Evolutionary conservation across 2,329 filamentous ascomycete species (phyloP), one percentile per base, ranked within the genome.

Genomic region (Helotiales sp.): DNA sequence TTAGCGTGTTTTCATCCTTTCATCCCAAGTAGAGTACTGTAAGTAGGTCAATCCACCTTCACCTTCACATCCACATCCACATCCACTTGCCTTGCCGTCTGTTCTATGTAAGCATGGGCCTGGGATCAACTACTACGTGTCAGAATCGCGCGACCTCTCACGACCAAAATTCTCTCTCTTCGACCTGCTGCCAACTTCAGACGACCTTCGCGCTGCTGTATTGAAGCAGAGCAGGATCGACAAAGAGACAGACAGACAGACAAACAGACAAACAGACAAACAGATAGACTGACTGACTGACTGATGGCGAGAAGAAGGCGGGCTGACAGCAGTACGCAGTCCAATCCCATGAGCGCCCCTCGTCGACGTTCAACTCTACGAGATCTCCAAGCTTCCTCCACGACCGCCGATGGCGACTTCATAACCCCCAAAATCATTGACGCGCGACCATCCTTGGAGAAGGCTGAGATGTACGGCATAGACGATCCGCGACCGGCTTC

Each of bases 401-500:
- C 80, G 68, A 75, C 78, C 73, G 71, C 77, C 66, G 79, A 80
- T 77, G 78, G 78, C 70, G 77, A 75, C 70, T 68, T 75, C 70
- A 77, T 76, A 73, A 80, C 75, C 68, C 83, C 79, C 17, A 84
- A 85, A 75, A 82, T 85, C 65, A 86, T 86, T 75, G 84, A 86
- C 75, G 84, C 84, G 65, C 82, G 79, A 43, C 83, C 83, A 34
- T 84, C 83, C 6, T 79, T 86, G 72, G 83, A 85, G 75, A 84
- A 85, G 78, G 84, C 84, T 68, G 80, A 85, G 70, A 81, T 84
- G 78, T 85, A 85, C 77, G 84, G 84, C 70, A 85, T 85, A 74
- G 80, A 84, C 75, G 83, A 86, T 78, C 80, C 83, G 73, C 79
- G 83, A 62, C 80, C 83, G 64, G 79, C 83, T 64, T 81, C 81